phyloP scores from a whole-genome alignment of 2,329 filamentous ascomycete species.

The Chaetomium sp. region DNA sequence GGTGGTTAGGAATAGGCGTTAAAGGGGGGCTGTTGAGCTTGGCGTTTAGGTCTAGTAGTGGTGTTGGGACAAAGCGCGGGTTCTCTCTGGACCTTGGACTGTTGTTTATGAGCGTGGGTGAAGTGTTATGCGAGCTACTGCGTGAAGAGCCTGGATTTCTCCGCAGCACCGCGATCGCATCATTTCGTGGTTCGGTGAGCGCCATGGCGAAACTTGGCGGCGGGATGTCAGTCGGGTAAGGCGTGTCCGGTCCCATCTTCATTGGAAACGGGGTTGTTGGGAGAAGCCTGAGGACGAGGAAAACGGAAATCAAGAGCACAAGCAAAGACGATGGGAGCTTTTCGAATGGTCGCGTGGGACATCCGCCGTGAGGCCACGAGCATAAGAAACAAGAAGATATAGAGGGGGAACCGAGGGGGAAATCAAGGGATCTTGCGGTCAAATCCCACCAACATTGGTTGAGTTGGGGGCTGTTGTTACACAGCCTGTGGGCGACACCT shows the following conservation, averaged over 20 bases:
- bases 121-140: not conserved
- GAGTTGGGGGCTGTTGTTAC: too few species aligned
- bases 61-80: not conserved
- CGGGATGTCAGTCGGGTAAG: not conserved
- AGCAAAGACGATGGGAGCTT: too few species aligned
- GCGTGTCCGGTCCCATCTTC: not conserved
- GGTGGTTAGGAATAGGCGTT: not conserved
- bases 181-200: not conserved
- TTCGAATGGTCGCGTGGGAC: too few species aligned
- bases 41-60: not conserved
- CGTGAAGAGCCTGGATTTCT: not conserved
- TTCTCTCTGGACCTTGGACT: not conserved
- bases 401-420: too few species aligned
- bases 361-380: too few species aligned
- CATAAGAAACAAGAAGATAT: too few species aligned
- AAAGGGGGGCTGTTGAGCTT: not conserved
- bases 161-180: not conserved
- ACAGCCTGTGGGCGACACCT: too few species aligned
- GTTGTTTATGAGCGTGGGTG: slow-evolving; percentile 1
- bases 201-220: not conserved
- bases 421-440: too few species aligned
- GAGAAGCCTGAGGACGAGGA: not conserved
- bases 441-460: too few species aligned
- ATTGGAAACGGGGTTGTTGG: not conserved
- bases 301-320: too few species aligned